Percentiles rank a stretch among this genome's conserved stretches.
Evolutionary conservation across 192 early-diverging fungal species (phyloP).

Genomic region (Coemansia sp.): DNA sequence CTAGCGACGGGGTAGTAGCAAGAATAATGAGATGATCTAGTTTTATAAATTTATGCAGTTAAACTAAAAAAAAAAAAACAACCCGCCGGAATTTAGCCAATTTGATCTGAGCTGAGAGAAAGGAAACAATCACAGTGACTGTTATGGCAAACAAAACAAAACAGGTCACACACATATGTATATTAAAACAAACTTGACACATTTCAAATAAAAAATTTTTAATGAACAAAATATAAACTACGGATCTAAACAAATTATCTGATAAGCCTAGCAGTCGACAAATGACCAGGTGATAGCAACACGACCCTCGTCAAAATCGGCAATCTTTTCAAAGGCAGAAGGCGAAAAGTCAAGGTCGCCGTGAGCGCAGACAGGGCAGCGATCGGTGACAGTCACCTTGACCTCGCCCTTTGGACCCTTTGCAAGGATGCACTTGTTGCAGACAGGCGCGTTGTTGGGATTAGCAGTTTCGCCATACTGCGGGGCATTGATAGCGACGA

Average conservation of each 20-base stretch:
- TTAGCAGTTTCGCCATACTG: constrained; percentile 58
- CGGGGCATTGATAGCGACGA: constrained; percentile 62
- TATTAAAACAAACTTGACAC: background rate
- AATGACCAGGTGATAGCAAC: constrained; percentile 59
- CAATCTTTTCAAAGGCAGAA: constrained; percentile 59
- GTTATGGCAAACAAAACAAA: background rate
- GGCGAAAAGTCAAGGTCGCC: constrained; percentile 62
- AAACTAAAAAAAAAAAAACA: too few relatives aligned
- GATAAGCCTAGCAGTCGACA: constrained; percentile 34
- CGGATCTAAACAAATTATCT: background rate
- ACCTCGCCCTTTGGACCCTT: constrained; percentile 53
- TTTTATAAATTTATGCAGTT: too few relatives aligned
- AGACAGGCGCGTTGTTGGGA: constrained; percentile 50
- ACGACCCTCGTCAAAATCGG: constrained; percentile 50
- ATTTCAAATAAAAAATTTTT: background rate
- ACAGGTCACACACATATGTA: background rate
- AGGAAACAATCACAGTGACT: too few relatives aligned
- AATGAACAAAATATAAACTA: background rate
- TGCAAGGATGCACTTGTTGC: constrained; percentile 57
- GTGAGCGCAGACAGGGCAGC: constrained; percentile 55
- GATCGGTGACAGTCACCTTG: constrained; percentile 58
- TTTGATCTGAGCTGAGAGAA: too few relatives aligned
- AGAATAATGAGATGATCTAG: background rate
- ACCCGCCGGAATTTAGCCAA: too few relatives aligned
- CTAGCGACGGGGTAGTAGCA: background rate